Base-by-base conservation (phyloP, 257 asterid species). In the Ophiorrhiza pumila region DNA sequence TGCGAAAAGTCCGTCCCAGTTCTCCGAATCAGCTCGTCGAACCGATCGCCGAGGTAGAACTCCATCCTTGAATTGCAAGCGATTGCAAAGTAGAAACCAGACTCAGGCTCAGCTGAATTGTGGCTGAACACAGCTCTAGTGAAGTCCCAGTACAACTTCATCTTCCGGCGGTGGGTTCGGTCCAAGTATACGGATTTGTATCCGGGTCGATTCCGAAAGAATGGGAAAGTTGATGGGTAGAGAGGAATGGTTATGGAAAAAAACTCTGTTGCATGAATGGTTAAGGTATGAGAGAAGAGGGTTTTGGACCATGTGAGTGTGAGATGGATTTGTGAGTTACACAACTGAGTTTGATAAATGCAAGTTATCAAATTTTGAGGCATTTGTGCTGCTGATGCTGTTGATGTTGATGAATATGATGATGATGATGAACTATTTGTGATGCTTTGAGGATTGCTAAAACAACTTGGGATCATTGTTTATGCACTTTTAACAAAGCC, bases 231-330 rank as follows among this genome's bases (percentile, higher is more conserved):
- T 56, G 85, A 29, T 11, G 85, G 77, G 25, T 62, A 50, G 43
- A 78, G 76, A 64, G 83, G 55, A 34, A 78, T 75, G 62, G 74
- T 81, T 49, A 69, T 46, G 65, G 83, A 71, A 74, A 78, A 71
- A 56, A 52, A 56, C 14, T 78, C 79, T 46, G 85, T 37, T 3
- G 80, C 76, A 58, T 77, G 73, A 34, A 81, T 71, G 47, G 75
- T 74, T 55, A 81, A 61, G 63, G 85, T 55, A 49, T 81, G 83
- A 14, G 83, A 68, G 71, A 67, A 76, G 43, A 67, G 65, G 67
- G 79, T 71, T 56, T 68, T 81, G 74, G 85, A 81, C 85, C 85
- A 81, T 65, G 85, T 75, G 66, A 81, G 79, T 0, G 85, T 78
- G 53, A 81, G 73, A 62, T 75, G 35, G 47, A 74, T 52, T 0